Base-by-base conservation (phyloP, 805 yeast genomes). In the Pichia insulana region DNA sequence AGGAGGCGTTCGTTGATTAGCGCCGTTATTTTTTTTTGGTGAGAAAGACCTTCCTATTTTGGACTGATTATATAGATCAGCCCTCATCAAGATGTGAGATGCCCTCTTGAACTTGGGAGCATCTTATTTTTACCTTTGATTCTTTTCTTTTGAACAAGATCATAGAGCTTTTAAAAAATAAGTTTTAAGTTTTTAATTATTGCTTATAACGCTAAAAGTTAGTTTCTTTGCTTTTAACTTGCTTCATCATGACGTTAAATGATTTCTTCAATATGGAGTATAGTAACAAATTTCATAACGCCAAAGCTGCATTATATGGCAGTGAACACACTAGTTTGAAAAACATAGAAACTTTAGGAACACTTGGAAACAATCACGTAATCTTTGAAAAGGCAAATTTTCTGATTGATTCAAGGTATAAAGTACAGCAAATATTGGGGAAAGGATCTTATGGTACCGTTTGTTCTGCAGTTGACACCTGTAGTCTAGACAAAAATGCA, bases 361-460 rank as follows among this genome's bases (percentile, higher is more conserved):
- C 20, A 12, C 2, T 37, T 20, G 39, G 39, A 12, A 37, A 43
- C 11, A 45, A 36, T 25, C 26, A 50, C 12, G 61, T 64, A 3
- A 63, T 70, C 7, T 73, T 66, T 50, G 77, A 75, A 30, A 67
- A 72, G 40, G 73, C 75, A 3, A 71, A 78, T 42, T 84, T 86
- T 58, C 75, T 74, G 36, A 65, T 83, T 40, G 80, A 82, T 47
- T 58, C 70, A 2, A 63, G 84, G 31, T 86, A 84, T 59, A 66
- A 71, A 40, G 65, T 84, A 13, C 60, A 69, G 20, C 67, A 69
- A 31, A 66, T 80, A 2, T 66, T 87, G 41, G 96, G 96, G 0
- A 80, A 80, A 55, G 96, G 96, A 0, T 80, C 95, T 0, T 87
- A 87, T 57, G 96, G 96, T 1, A 75, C 80, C 0, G 96, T 87